Conservation (phyloP, 164 flowering plant species). For the Amborella trichopoda region DNA sequence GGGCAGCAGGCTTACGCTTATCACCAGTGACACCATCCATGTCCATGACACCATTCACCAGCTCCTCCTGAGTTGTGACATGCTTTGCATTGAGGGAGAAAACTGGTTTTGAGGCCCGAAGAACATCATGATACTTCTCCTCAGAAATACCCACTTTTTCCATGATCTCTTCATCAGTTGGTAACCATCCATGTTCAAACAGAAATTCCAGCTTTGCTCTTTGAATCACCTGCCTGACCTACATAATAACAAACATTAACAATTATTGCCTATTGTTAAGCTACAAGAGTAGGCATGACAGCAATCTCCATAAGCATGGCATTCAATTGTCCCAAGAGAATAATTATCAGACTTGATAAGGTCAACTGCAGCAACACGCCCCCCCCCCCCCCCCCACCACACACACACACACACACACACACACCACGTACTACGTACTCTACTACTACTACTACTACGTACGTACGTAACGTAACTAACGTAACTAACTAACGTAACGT, state of each 20-base stretch:
- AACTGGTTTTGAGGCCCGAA: constrained; percentile 63
- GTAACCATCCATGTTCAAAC: constrained; percentile 57
- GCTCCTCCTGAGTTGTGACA: constrained; percentile 67
- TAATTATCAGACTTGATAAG: too few relatives aligned
- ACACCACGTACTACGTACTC: too few relatives aligned
- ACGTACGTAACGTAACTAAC: too few relatives aligned
- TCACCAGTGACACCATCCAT: constrained; percentile 64
- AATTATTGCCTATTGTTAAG: too few relatives aligned
- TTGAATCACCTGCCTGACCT: constrained; percentile 78
- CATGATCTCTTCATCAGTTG: constrained; percentile 70
- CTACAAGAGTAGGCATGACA: too few relatives aligned
- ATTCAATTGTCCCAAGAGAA: too few relatives aligned
- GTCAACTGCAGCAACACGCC: too few relatives aligned
- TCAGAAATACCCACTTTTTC: constrained; percentile 61
- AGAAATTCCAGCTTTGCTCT: constrained; percentile 50
- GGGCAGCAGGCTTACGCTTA: constrained; percentile 58
- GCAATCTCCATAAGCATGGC: too few relatives aligned
- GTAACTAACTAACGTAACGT: too few relatives aligned
- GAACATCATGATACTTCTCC: constrained; percentile 69
- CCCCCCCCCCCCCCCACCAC: too few relatives aligned
- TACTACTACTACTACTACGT: too few relatives aligned
- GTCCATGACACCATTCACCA: constrained; percentile 59
- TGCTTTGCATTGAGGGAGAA: constrained; percentile 73
- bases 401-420: too few relatives aligned
- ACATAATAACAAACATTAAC: constrained; percentile 11